A percentile compares a stretch with the other conserved stretches of the same genome.
phyloP scores from a whole-genome alignment of 2,329 filamentous ascomycete genomes.

The Stromatinia cepivora region DNA sequence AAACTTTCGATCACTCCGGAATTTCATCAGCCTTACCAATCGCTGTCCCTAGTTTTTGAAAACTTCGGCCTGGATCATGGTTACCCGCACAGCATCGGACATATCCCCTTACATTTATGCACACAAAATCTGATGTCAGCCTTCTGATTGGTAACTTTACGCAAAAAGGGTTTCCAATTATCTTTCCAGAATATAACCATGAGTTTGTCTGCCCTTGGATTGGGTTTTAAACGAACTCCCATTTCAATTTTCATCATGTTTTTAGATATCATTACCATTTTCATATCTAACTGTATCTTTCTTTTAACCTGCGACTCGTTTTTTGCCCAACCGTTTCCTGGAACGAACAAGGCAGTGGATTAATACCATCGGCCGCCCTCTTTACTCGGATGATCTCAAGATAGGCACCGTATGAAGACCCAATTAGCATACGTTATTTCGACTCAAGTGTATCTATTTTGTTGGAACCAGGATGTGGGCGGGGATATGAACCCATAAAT shows the following conservation, averaged over 20 bases:
- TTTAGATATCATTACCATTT: neutral
- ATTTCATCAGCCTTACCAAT: slow-evolving; percentile 28
- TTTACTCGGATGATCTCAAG: slow-evolving; percentile 1
- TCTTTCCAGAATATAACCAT: neutral
- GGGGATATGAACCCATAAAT: slow-evolving; percentile 3
- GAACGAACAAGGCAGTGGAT: neutral
- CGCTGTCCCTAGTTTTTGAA: neutral
- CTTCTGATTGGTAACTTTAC: slow-evolving; percentile 18
- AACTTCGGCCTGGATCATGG: neutral
- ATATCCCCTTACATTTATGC: neutral
- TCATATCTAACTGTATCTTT: neutral
- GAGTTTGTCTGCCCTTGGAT: slow-evolving; percentile 1
- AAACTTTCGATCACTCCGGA: neutral
- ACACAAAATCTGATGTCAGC: slow-evolving; percentile 3
- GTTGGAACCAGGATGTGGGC: neutral
- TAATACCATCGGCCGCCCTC: neutral
- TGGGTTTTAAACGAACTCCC: slow-evolving; percentile 17
- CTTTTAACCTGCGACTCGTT: neutral
- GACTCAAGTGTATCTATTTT: neutral
- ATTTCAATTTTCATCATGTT: neutral
- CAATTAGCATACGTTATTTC: slow-evolving; percentile 4
- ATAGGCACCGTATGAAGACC: neutral
- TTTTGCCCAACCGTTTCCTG: neutral
- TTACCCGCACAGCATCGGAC: slow-evolving; percentile 14
- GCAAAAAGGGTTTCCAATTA: neutral